Evolutionary conservation across 2,329 filamentous ascomycete species (phyloP).

Genomic region (Ophiostoma fasciatum): DNA sequence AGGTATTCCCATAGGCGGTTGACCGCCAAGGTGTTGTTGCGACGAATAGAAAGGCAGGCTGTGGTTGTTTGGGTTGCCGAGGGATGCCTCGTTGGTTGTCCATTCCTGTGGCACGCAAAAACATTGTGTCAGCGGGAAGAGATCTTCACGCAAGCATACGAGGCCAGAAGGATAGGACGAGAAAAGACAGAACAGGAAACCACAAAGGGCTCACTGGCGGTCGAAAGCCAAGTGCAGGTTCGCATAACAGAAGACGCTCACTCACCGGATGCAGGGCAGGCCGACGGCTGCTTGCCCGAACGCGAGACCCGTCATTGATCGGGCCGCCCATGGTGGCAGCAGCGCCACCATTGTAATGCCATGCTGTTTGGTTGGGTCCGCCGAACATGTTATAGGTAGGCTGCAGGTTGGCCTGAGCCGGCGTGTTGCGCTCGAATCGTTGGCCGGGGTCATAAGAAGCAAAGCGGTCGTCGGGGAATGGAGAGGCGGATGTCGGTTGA

Average conservation of each 20-base stretch:
- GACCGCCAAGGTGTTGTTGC: slow-evolving; percentile 10
- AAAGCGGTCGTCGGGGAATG: slow-evolving; percentile 58
- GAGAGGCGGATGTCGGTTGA: slow-evolving; percentile 43
- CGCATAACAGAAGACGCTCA: slow-evolving; percentile 3
- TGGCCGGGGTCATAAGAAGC: slow-evolving; percentile 46
- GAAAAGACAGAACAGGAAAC: slow-evolving; percentile 8
- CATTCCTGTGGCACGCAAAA: slow-evolving; percentile 15
- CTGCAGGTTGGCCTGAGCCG: slow-evolving; percentile 23
- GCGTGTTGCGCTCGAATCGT: slow-evolving; percentile 24
- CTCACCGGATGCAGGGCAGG: slow-evolving; percentile 57
- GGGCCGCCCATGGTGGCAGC: slow-evolving; percentile 51
- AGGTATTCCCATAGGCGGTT: slow-evolving; percentile 17
- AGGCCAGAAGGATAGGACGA: background rate
- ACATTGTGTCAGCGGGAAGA: too few relatives aligned
- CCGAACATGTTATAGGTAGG: slow-evolving; percentile 36
- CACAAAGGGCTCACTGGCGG: too few relatives aligned
- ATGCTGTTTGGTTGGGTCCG: slow-evolving; percentile 47
- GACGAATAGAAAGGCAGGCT: slow-evolving; percentile 8
- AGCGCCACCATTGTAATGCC: slow-evolving; percentile 48
- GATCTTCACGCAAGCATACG: background rate
- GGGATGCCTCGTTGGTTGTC: slow-evolving; percentile 9
- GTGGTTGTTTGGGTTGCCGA: slow-evolving; percentile 7
- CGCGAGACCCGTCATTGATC: slow-evolving; percentile 46
- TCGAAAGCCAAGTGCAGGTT: background rate
- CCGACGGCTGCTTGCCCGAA: slow-evolving; percentile 37